Evolutionary conservation across 2,329 filamentous ascomycete species (phyloP), one percentile per base, ranked within the genome.

Genomic region (Penicillium thymicola): DNA sequence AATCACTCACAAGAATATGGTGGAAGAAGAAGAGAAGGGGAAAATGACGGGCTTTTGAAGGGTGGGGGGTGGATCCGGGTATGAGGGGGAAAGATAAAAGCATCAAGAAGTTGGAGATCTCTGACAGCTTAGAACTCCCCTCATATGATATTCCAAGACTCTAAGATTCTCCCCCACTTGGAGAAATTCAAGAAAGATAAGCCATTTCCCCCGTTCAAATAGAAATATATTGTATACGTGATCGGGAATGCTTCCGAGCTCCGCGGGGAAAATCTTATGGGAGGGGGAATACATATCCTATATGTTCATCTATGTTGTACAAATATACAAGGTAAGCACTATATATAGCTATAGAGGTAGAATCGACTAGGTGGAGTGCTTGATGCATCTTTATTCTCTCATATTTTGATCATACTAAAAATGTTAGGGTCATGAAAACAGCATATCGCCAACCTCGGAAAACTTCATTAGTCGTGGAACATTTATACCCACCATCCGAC

Each of bases 11-110:
- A 55, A 63, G 32, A 53, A 58, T 59, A 58, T 47, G 55, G 54
- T 59, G 56, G 45, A 55, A 63, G 50, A 47, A 59, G 51, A 52
- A 51, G 51, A 59, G 45, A 60, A 51, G 45, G 55, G 54, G 51
- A 55, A 55, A 57, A 21, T 38, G 50, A 54, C 18, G 57, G 61
- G 53, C 40, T 60, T 67, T 62, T 61, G 59, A 62, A 58, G 51
- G 50, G 36, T 21, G 23, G 53, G 52, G 58, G 55, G 56, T 54
- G 55, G 48, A 37, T 41, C 41, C 40, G 42, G 57, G 23, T 41
- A 49, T 59, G 64, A 60, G 62, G 59, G 59, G 59, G 60, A 59
- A 59, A 43, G 37, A 63, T 38, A 51, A 49, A 49, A 32, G 34
- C 52, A 21, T 49, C 36, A 48, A 54, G 52, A 48, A 54, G 52